Evolutionary conservation across 2,329 filamentous ascomycete species (phyloP).

Genomic region (Cercospora canescens): DNA sequence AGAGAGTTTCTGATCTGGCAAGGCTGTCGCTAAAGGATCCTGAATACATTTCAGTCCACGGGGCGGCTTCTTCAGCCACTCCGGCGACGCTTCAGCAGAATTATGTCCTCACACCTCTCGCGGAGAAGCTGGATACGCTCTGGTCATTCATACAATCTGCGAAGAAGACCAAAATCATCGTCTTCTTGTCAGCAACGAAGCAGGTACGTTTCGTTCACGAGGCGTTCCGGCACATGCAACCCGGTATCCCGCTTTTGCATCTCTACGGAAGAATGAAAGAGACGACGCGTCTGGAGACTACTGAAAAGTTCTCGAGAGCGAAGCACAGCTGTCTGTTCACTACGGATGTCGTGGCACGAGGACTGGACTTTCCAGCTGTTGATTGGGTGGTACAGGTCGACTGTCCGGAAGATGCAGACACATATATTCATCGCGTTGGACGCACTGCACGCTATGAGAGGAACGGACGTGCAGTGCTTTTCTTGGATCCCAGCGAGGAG

Average conservation of each 20-base stretch:
- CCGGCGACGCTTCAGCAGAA: constrained; percentile 84
- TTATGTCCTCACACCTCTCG: constrained; percentile 81
- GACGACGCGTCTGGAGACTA: constrained; percentile 82
- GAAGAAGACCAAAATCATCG: constrained; percentile 89
- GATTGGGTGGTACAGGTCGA: constrained; percentile 99
- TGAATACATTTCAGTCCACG: constrained; percentile 93
- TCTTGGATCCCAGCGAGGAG: constrained; percentile 90
- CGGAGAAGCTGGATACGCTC: constrained; percentile 87
- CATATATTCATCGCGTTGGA: constrained; percentile 95
- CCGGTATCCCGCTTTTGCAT: constrained; percentile 89
- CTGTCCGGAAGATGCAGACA: constrained; percentile 93
- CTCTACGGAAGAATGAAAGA: constrained; percentile 95
- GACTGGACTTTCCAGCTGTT: constrained; percentile 92
- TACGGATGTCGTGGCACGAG: constrained; percentile 91
- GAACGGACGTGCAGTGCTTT: constrained; percentile 82
- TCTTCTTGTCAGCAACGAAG: constrained; percentile 93
- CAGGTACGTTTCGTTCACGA: constrained; percentile 97
- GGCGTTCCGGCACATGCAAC: constrained; percentile 86
- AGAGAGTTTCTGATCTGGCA: constrained; percentile 87
- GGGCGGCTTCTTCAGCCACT: constrained; percentile 75
- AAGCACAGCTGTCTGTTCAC: constrained; percentile 89
- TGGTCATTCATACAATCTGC: constrained; percentile 92
- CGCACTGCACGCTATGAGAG: constrained; percentile 92
- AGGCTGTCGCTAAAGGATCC: constrained; percentile 84
- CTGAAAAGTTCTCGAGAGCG: constrained; percentile 74